A percentile compares a stretch with the other conserved stretches of the same genome.
These are phyloP conservation scores for Talaromyces funiculosus DNA, from an alignment of 2,329 filamentous ascomycete genomes.

Conservation along the genomic window DNA sequence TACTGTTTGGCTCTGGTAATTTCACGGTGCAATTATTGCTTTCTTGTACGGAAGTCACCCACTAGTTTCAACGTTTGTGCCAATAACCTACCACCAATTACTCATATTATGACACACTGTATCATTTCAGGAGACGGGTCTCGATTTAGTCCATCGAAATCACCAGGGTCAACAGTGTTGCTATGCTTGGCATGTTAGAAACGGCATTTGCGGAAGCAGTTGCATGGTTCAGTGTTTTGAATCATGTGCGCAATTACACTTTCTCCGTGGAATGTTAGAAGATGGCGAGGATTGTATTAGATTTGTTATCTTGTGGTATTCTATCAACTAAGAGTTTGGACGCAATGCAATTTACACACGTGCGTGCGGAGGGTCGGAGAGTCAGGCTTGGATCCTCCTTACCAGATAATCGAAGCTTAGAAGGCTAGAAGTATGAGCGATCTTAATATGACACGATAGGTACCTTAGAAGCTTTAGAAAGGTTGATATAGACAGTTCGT, in stretches of 20 bases:
- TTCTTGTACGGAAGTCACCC: too few relatives aligned
- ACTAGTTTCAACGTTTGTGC: too few relatives aligned
- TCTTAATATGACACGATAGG: neutral
- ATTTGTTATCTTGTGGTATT: too few relatives aligned
- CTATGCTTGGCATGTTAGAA: neutral
- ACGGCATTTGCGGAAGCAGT: neutral
- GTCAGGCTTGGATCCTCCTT: neutral
- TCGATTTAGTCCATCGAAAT: too few relatives aligned
- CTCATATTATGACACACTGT: too few relatives aligned
- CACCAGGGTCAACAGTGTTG: too few relatives aligned
- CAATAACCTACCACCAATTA: too few relatives aligned
- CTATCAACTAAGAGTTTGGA: too few relatives aligned
- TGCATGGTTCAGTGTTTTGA: neutral
- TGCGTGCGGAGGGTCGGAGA: neutral
- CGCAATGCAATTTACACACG: neutral
- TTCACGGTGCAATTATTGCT: too few relatives aligned
- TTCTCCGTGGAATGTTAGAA: too few relatives aligned
- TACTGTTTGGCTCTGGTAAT: too few relatives aligned
- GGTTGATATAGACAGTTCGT: neutral
- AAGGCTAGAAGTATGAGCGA: neutral
- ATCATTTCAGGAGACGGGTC: too few relatives aligned
- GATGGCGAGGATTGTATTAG: neutral
- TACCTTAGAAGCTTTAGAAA: neutral
- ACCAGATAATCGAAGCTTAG: neutral
- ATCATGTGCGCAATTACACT: neutral